phyloP scores from a whole-genome alignment of 2,329 filamentous ascomycete genomes.

The Fusarium mexicanum region DNA sequence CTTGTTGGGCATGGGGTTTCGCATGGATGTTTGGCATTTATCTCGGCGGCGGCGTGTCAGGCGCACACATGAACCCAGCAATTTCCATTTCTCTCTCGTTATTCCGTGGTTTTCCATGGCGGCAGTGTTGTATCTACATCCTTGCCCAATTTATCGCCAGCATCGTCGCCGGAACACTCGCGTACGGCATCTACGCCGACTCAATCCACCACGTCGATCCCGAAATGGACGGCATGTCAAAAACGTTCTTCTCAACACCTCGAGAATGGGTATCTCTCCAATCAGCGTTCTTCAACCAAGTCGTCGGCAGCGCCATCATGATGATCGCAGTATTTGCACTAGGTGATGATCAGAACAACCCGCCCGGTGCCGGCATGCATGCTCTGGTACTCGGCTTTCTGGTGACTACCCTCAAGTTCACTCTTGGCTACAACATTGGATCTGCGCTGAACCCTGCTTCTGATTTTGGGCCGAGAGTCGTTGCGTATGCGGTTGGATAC shows the following conservation, averaged over 20 bases:
- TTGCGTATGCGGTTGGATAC: constrained; percentile 47
- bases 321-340: constrained; percentile 50
- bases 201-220: constrained; percentile 43
- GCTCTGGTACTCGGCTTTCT: constrained; percentile 50
- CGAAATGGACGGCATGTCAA: constrained; percentile 41
- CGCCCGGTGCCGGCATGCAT: constrained; percentile 50
- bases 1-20: constrained; percentile 40
- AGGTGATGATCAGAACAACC: constrained; percentile 51
- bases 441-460: constrained; percentile 51
- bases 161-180: constrained; percentile 6
- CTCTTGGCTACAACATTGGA: constrained; percentile 50
- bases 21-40: constrained; percentile 42
- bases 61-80: constrained; percentile 48
- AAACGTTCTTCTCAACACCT: constrained; percentile 49
- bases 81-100: constrained; percentile 49
- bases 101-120: constrained; percentile 51
- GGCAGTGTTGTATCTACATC: constrained; percentile 37
- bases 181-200: constrained; percentile 19
- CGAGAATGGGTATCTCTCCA: constrained; percentile 34
- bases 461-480: constrained; percentile 49
- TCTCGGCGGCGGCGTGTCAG: constrained; percentile 41
- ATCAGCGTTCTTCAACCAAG: constrained; percentile 49
- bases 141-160: constrained; percentile 12
- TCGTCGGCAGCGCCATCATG: constrained; percentile 49
- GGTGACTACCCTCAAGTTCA: constrained; percentile 49